Evolutionary conservation across 352 stramenopile species (phyloP).

Genomic region (Phytopythium litorale): DNA sequence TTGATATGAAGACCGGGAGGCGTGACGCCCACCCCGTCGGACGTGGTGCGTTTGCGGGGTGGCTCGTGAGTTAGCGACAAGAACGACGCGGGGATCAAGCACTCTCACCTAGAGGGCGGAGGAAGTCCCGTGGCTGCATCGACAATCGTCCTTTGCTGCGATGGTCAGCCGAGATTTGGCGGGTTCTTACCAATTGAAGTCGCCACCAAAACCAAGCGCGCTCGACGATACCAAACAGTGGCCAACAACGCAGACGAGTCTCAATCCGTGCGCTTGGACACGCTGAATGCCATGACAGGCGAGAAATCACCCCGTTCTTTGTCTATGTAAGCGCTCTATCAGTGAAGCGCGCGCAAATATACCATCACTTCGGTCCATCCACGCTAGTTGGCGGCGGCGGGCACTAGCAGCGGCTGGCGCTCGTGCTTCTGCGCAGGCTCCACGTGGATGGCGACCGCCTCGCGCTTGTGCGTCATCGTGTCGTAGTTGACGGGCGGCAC

Average conservation of each 20-base stretch:
- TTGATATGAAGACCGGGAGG: background rate
- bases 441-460: constrained; percentile 10
- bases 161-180: too few relatives aligned
- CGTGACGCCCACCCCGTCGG: too few relatives aligned
- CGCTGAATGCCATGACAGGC: background rate
- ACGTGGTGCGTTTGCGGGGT: too few relatives aligned
- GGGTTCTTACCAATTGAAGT: too few relatives aligned
- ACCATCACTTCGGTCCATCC: background rate
- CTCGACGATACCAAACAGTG: too few relatives aligned
- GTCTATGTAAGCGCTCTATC: background rate
- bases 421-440: constrained; percentile 13
- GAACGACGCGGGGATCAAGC: too few relatives aligned
- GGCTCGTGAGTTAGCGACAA: too few relatives aligned
- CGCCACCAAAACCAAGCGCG: too few relatives aligned
- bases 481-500: constrained; percentile 9
- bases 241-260: too few relatives aligned
- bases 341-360: background rate
- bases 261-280: background rate
- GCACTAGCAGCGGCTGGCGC: constrained; percentile 17
- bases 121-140: too few relatives aligned
- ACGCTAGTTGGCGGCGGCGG: constrained; percentile 20
- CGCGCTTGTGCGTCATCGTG: constrained; percentile 9
- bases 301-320: background rate
- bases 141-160: too few relatives aligned
- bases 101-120: too few relatives aligned